Evolutionary conservation across 1,284 basidiomycete genomes (phyloP), one percentile per base, ranked within the genome.

Genomic region (Microstroma glucosiphilum): DNA sequence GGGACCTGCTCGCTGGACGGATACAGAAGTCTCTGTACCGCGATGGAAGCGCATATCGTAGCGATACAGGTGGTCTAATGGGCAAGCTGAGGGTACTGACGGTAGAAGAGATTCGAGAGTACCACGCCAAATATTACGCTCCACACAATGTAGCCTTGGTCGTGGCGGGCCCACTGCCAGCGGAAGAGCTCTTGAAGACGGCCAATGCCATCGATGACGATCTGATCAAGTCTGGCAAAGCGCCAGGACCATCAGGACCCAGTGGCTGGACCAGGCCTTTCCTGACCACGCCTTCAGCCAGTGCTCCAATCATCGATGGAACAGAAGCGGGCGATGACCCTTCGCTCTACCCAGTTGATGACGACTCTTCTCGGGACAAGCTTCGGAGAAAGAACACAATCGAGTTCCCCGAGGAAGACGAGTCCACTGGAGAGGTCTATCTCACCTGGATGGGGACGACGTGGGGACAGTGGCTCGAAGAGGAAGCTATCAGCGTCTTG

Each of bases 391-490:
- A 84, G 65, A 85, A 87, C 62, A 83, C 84, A 0, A 86, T 97
- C 40, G 89, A 94, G 26, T 99, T 99, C 75, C 96, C 96, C n/a
- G 96, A 97, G 80, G 87, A 91, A 80, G 94, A 98, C 78, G 96
- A 98, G 82, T 92, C 89, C 63, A 75, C 91, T 68, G 94, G 96
- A 48, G 92, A 97, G 82, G 78, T 97, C 7, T 82, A 86, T 54
- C 84, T 96, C 61, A 85, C 83, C 21, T 96, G 88, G 82, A 83
- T 90, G 65, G 93, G 94, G 1, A 90, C 89, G 40, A 78, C 86
- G 55, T 86, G 86, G 15, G 86, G 85, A 61, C 85, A 88, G 64
- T 91, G 88, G 77, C 78, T 92, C 60, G 86, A 88, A 69, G 85
- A 87, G 67, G 88, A 89, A 82, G 93, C 92, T 7, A 80, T 97